Base-by-base conservation (phyloP, 805 yeast species). In the Groenewaldozyma salmanticensis region DNA sequence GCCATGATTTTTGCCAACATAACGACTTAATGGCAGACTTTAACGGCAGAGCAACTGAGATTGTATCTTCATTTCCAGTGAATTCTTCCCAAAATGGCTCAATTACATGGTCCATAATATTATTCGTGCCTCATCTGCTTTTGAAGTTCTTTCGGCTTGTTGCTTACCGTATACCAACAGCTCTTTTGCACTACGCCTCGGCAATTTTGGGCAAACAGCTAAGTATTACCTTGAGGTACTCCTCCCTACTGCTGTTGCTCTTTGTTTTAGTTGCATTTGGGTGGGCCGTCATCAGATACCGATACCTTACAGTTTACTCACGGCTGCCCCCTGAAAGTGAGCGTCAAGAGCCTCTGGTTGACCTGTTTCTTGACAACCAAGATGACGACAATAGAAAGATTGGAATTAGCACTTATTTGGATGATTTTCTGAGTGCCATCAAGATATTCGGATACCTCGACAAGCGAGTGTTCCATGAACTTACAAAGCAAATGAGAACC, bases 361-460 rank as follows among this genome's bases (percentile, higher is more conserved):
- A 77, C 51, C 57, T 75, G 49, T 62, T 74, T 59, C 48, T 71
- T 40, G 65, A 68, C 49, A 35, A 54, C 38, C 50, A 46, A 17
- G 47, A 43, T 13, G 59, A 58, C 18, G 62, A 57, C 33, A 65
- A 62, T 33, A 53, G 60, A 21, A 66, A 74, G 20, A 11, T 38
- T 7, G 42, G 45, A 5, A 19, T 42, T 6, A 27, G 39, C 3
- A 34, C 31, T 33, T 42, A 42, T 27, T 24, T 42, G 32, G 45
- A 42, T 24, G 45, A 42, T 20, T 90, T 90, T 52, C 63, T 90
- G 35, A 74, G 84, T 38, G 97, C 96, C 2, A 84, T 92, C 48
- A 87, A 86, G 60, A 81, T 92, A 4, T 92, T 90, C 65, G 97
- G 97, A 2, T 90, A 90, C 59, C 67, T 90, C 37, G 97, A 90